Percentiles rank a stretch among this genome's conserved stretches.
phyloP scores from a whole-genome alignment of 805 yeast species.

The Kluyveromyces dobzhanskii region DNA sequence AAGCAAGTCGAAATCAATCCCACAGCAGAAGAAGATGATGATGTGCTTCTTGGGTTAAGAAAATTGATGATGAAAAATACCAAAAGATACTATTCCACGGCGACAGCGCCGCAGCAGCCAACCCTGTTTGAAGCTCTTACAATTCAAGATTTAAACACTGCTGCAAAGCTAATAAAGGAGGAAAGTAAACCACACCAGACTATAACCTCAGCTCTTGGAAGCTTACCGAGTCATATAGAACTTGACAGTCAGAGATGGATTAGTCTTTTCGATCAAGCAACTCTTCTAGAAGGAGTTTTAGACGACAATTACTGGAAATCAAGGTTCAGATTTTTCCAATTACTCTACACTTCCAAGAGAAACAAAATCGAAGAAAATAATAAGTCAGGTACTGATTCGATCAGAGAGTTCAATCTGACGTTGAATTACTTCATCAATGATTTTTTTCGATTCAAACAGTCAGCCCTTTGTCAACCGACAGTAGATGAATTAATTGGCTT shows the following conservation, averaged over 20 bases:
- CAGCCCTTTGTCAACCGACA: constrained; percentile 1
- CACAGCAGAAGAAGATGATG: constrained; percentile 11
- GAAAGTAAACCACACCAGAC: neutral
- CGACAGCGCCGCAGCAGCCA: constrained; percentile 3
- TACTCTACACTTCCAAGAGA: constrained; percentile 1
- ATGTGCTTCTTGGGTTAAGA: constrained; percentile 24
- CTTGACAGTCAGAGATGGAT: constrained; percentile 11
- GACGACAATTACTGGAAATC: neutral
- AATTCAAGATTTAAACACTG: constrained; percentile 11
- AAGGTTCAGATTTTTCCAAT: constrained; percentile 1
- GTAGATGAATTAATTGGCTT: constrained; percentile 1
- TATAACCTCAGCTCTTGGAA: neutral
- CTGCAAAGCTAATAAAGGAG: constrained; percentile 3
- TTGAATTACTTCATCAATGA: constrained; percentile 1
- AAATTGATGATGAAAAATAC: constrained; percentile 19
- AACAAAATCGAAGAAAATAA: neutral
- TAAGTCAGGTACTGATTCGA: neutral
- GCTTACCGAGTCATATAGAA: constrained; percentile 3
- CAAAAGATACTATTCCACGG: constrained; percentile 22
- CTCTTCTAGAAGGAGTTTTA: neutral
- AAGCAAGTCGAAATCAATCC: neutral
- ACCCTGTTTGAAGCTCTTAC: constrained; percentile 6
- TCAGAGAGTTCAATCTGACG: neutral
- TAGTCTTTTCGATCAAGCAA: constrained; percentile 8
- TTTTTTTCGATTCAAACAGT: constrained; percentile 1